These are phyloP conservation scores for Wakefieldia striispora DNA, from an alignment of 768 basidiomycete species.

Conservation along the genomic window DNA sequence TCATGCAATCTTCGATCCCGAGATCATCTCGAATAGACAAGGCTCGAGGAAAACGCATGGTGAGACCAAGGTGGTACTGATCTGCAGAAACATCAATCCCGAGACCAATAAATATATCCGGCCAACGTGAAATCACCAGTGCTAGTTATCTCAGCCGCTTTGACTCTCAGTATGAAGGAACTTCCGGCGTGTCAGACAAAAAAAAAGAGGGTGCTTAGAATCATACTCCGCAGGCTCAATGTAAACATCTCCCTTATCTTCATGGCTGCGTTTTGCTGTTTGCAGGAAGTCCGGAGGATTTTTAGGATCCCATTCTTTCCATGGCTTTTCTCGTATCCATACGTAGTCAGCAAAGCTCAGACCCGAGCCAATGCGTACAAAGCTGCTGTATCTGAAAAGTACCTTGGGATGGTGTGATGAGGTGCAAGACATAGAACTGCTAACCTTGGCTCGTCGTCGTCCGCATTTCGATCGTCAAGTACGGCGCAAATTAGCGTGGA, in stretches of 20 bases:
- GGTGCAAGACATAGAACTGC: constrained; percentile 6
- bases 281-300: constrained; percentile 68
- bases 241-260: constrained; percentile 90
- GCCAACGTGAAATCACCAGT: constrained; percentile 48
- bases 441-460: constrained; percentile 61
- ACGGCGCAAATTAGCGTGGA: constrained; percentile 90
- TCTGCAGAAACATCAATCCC: constrained; percentile 41
- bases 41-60: constrained; percentile 94
- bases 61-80: constrained; percentile 80
- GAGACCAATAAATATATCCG: too few species aligned
- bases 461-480: constrained; percentile 62
- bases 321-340: constrained; percentile 79
- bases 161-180: constrained; percentile 91
- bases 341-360: constrained; percentile 83
- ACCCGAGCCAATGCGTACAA: constrained; percentile 90
- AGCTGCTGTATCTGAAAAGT: constrained; percentile 68
- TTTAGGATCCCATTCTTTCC: constrained; percentile 78
- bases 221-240: constrained; percentile 84
- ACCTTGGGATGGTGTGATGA: neutral
- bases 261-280: constrained; percentile 56
- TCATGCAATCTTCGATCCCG: constrained; percentile 67
- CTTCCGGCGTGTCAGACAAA: constrained; percentile 38
- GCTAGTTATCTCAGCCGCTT: constrained; percentile 86
- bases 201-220: neutral
- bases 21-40: constrained; percentile 78